Base-by-base conservation (phyloP, 2,329 filamentous ascomycete genomes). In the Aspergillus japonicus region DNA sequence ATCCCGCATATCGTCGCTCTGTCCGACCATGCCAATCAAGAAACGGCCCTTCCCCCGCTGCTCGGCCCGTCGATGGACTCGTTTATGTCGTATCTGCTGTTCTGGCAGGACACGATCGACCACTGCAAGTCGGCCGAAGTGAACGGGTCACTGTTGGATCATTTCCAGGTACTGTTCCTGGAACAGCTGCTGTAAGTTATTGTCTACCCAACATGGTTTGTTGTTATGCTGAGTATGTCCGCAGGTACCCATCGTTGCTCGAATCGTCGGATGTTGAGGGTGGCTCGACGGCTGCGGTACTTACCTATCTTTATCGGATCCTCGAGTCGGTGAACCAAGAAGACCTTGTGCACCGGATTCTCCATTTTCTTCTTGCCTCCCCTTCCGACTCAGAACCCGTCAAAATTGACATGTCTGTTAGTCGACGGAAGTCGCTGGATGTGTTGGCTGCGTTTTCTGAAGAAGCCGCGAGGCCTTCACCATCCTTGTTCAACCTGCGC, bases 21-120 rank as follows among this genome's bases (percentile, higher is more conserved):
- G 56, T 98, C 95, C 29, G 95, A 99, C 75, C 95, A 96, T 70
- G 81, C 89, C 60, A 91, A 68, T 86, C 87, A 65, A 83, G 87
- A 68, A 86, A 91, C 69, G 85, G 93, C 65, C 87, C 86, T 76
- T 88, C 91, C 52, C 88, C 89, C 72, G 87, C 89, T 92, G 60
- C 92, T 96, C 63, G 89, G 91, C 69, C 85, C 87, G n/a, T 91
- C 97, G 68, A 85, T 98, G 70, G 88, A 94, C 57, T 96, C 93
- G 0, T 99, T 99, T 70, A 82, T 99, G 47, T 96, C 95, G 0
- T 96, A 98, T 72, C 83, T 99, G 52, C 82, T 96, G 5, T 99
- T 99, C 72, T 99, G 95, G 95, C 95, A 99, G 77, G 95, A 99
- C 74, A 93, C 97, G 35, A 81, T 99, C 62, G 95, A 98, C 73